phyloP scores from a whole-genome alignment of 176 grass and related monocot genomes.

The Metroxylon sagu region DNA sequence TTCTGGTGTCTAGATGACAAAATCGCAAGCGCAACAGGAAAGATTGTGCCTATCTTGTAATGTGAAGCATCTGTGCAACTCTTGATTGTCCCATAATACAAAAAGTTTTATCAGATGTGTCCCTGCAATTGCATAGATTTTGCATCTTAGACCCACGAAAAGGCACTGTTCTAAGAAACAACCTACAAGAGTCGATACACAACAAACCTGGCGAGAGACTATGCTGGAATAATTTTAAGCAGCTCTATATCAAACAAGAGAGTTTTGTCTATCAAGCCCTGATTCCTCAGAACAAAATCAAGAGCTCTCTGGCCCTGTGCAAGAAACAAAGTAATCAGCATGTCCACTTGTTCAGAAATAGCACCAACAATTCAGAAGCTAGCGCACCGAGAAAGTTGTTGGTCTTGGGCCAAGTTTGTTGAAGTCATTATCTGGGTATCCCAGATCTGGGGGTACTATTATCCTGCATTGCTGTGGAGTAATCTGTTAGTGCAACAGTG shows the following conservation, averaged over 20 bases:
- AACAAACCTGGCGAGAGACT: slow-evolving; percentile 1
- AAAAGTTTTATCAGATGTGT: too few species aligned
- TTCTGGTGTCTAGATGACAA: too few species aligned
- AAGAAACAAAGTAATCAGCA: slow-evolving; percentile 21
- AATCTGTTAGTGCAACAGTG: neutral
- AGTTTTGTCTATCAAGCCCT: slow-evolving; percentile 94
- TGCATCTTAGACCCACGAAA: too few species aligned
- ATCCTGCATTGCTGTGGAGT: slow-evolving; percentile 35
- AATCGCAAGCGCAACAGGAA: too few species aligned
- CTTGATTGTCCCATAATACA: too few species aligned
- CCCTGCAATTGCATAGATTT: too few species aligned
- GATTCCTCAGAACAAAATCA: slow-evolving; percentile 88
- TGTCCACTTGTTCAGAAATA: neutral
- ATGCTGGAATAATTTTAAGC: slow-evolving; percentile 58
- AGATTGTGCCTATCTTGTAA: too few species aligned
- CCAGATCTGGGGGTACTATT: slow-evolving; percentile 83
- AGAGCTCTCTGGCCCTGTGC: slow-evolving; percentile 87
- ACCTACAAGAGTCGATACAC: too few species aligned
- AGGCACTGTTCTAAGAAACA: too few species aligned
- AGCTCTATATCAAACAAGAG: slow-evolving; percentile 96
- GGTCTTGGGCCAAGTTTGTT: slow-evolving; percentile 81
- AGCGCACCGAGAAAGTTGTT: slow-evolving; percentile 73
- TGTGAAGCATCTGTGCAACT: too few species aligned
- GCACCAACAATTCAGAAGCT: neutral
- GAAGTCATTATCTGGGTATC: slow-evolving; percentile 77